phyloP scores from a whole-genome alignment of 352 stramenopile species.

The Globisporangium emineosum region DNA sequence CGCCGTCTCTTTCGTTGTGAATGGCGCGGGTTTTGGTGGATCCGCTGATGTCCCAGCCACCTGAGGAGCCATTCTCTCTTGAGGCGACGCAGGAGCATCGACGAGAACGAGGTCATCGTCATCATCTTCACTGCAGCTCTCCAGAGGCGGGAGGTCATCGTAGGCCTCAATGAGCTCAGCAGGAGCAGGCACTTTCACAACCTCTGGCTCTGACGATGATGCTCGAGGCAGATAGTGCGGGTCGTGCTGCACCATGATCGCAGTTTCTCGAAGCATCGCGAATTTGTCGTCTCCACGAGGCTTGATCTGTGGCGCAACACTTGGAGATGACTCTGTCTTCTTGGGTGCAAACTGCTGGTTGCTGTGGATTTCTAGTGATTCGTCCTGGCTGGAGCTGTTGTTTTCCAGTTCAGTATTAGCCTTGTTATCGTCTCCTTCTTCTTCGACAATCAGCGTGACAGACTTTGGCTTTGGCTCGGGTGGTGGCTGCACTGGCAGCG shows the following conservation, averaged over 20 bases:
- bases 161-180: slow-evolving; percentile 16
- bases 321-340: background rate
- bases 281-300: slow-evolving; percentile 41
- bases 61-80: background rate
- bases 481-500: slow-evolving; percentile 71
- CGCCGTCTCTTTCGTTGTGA: slow-evolving; percentile 39
- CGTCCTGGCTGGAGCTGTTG: background rate
- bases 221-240: slow-evolving; percentile 33
- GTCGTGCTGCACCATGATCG: slow-evolving; percentile 68
- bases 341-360: background rate
- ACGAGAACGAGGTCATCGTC: slow-evolving; percentile 16
- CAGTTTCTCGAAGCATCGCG: slow-evolving; percentile 52
- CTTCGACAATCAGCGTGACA: slow-evolving; percentile 32
- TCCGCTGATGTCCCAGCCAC: background rate
- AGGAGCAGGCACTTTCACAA: background rate
- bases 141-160: slow-evolving; percentile 51
- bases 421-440: slow-evolving; percentile 34
- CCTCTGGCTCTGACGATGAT: background rate
- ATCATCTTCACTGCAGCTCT: slow-evolving; percentile 48
- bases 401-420: slow-evolving; percentile 13
- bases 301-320: background rate
- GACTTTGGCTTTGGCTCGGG: slow-evolving; percentile 24
- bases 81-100: background rate
- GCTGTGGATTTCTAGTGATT: background rate
- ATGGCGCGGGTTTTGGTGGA: slow-evolving; percentile 17